Conservation (phyloP, 164 flowering plant genomes). For the Platanus orientalis region DNA sequence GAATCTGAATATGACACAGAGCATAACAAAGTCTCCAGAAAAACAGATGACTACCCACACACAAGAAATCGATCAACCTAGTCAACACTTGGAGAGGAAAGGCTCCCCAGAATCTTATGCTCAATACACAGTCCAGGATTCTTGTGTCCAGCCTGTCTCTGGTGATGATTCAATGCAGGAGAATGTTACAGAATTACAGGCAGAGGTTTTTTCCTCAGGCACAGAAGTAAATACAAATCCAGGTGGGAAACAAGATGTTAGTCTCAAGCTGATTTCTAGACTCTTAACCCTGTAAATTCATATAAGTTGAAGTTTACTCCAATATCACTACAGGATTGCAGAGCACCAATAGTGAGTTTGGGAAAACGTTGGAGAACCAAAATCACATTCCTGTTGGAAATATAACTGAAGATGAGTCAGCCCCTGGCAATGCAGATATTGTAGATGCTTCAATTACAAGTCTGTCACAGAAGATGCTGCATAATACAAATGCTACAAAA, state of each 20-base stretch:
- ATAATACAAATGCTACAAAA: slow-evolving; percentile 4
- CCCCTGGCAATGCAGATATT: slow-evolving; percentile 13
- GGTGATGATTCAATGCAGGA: slow-evolving; percentile 15
- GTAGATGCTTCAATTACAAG: slow-evolving; percentile 17
- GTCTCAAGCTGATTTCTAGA: slow-evolving; percentile 6
- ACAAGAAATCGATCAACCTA: slow-evolving; percentile 19
- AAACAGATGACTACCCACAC: slow-evolving; percentile 10
- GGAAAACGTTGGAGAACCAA: slow-evolving; percentile 12
- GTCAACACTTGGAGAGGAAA: slow-evolving; percentile 14
- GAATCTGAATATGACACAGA: slow-evolving; percentile 14
- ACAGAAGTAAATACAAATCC: slow-evolving; percentile 12
- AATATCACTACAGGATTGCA: slow-evolving; percentile 8
- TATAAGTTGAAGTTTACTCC: slow-evolving; percentile 11
- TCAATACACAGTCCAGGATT: slow-evolving; percentile 15
- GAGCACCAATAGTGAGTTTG: slow-evolving; percentile 10
- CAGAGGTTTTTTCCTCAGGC: slow-evolving; percentile 17
- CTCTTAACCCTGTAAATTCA: slow-evolving; percentile 17
- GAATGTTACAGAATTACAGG: slow-evolving; percentile 23
- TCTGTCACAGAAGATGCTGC: slow-evolving; percentile 11
- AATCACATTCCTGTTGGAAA: slow-evolving; percentile 5
- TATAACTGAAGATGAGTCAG: slow-evolving; percentile 11
- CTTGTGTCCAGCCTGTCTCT: slow-evolving; percentile 18
- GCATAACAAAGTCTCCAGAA: slow-evolving; percentile 19
- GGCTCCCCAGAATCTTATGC: slow-evolving; percentile 14
- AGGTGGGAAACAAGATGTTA: slow-evolving; percentile 18